These are phyloP conservation scores for Gnomoniopsis smithogilvyi DNA, from an alignment of 2,329 filamentous ascomycete genomes.

Conservation along the genomic window DNA sequence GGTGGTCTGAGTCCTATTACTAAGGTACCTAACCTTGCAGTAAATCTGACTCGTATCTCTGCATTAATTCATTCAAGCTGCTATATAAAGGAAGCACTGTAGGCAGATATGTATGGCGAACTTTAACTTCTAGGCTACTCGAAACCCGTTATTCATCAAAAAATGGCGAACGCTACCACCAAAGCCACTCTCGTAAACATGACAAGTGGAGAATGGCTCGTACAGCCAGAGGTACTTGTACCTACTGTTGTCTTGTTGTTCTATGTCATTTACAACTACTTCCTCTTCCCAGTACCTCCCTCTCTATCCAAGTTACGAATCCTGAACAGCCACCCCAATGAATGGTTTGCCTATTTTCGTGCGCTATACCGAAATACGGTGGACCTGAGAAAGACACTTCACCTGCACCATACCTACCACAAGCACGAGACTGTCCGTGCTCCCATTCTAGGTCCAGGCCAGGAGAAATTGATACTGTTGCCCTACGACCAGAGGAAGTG, in stretches of 20 bases:
- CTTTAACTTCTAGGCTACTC: not conserved
- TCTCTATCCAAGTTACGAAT: conserved; percentile 2
- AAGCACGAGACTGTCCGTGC: conserved; percentile 10
- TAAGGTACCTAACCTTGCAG: no score
- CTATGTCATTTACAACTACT: conserved; percentile 9
- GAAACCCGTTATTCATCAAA: not conserved
- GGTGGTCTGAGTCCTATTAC: no score
- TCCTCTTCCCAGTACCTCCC: conserved; percentile 9
- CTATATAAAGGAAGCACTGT: no score
- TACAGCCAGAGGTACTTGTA: conserved; percentile 3
- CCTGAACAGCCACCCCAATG: not conserved
- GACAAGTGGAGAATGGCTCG: conserved; percentile 2
- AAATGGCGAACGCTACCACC: not conserved
- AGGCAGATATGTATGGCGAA: not conserved
- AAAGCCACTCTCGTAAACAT: not conserved
- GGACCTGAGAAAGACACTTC: conserved; percentile 9
- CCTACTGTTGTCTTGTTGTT: not conserved
- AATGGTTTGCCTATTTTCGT: conserved; percentile 7
- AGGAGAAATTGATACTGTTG: conserved; percentile 1
- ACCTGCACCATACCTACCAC: conserved; percentile 13
- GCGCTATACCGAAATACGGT: conserved; percentile 10
- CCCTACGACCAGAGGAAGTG: conserved; percentile 7
- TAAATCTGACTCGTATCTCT: no score
- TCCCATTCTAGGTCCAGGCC: conserved; percentile 7
- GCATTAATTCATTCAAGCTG: no score